Conservation (phyloP, 768 basidiomycete species). For the Vararia minispora region DNA sequence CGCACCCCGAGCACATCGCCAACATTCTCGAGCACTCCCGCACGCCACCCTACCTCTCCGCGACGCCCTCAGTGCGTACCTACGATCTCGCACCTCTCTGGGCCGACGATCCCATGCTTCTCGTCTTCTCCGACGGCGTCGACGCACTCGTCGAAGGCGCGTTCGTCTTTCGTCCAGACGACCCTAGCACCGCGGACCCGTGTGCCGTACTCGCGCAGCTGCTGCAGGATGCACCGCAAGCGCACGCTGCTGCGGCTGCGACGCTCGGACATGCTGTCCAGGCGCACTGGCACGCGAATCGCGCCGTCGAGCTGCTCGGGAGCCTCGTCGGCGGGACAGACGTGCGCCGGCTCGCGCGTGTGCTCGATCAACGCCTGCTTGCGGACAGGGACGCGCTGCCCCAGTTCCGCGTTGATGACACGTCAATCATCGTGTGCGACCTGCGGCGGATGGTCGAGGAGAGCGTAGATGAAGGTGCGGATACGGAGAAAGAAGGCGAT, state of each 20-base stretch:
- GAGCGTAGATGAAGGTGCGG: no score
- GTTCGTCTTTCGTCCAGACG: neutral
- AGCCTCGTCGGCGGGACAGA: conserved; percentile 2
- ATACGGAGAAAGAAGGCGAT: no score
- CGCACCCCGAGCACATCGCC: neutral
- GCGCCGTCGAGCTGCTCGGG: conserved; percentile 2
- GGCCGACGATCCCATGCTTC: neutral
- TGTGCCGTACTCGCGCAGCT: conserved; percentile 1
- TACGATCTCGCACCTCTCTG: conserved; percentile 3
- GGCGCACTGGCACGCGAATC: conserved; percentile 3
- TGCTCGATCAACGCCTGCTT: neutral
- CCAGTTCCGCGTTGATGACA: conserved; percentile 3
- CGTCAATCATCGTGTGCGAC: conserved; percentile 3
- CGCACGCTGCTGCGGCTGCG: neutral
- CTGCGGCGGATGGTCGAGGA: no score
- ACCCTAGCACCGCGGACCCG: conserved; percentile 2
- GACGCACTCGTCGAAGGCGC: conserved; percentile 6
- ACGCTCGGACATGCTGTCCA: conserved; percentile 1
- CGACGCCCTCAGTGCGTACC: conserved; percentile 3
- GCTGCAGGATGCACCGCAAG: neutral
- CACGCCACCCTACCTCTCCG: conserved; percentile 4
- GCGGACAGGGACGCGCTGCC: neutral
- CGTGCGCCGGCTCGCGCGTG: conserved; percentile 1
- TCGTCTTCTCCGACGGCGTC: conserved; percentile 7
- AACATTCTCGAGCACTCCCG: no score